Base-by-base conservation (phyloP, 257 asterid species). In the Nicotiana otophora region DNA sequence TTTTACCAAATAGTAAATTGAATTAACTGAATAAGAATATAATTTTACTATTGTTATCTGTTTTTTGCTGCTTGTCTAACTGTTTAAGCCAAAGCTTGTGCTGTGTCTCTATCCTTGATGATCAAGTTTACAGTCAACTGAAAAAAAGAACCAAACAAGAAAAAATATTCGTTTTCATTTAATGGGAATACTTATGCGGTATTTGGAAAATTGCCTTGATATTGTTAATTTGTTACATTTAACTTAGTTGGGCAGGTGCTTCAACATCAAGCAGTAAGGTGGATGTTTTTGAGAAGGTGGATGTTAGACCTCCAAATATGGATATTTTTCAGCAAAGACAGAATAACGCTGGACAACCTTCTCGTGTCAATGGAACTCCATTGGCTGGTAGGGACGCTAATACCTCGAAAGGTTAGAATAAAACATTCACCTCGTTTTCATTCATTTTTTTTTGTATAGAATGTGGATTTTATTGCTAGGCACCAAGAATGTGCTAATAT, bases 371-470 rank as follows among this genome's bases (percentile, higher is more conserved):
- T 84, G 87, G 69, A 75, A 48, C 55, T 46, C 80, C 89, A n/a
- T 63, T 76, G 60, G 84, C 80, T 60, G 65, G 62, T 26, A 65
- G 54, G 67, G 66, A 69, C 9, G 89, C 80, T 53, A 72, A 69
- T 80, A 42, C 6, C 67, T 33, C 82, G 83, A 86, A 87, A 92
- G 93, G 97, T 92, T 81, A 78, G 85, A 61, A 72, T 74, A n/a
- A 34, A 64, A 5, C n/a, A 54, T 46, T 36, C 53, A 62, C 70
- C 30, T 15, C 67, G 8, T 83, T 64, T 39, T 20, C 42, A 48
- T 39, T 20, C 42, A 39, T 75, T 72, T 57, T 74, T 74, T 34
- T 46, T 53, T 72, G 80, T 4, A 76, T 74, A 61, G 61, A 74
- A 55, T 68, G 82, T 80, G 1, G 19, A 33, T 54, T 63, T 62